Percentiles rank a stretch among this genome's conserved stretches.
Evolutionary conservation across 257 asterid genomes (phyloP).

Genomic region (Parsonsia alboflavescens): DNA sequence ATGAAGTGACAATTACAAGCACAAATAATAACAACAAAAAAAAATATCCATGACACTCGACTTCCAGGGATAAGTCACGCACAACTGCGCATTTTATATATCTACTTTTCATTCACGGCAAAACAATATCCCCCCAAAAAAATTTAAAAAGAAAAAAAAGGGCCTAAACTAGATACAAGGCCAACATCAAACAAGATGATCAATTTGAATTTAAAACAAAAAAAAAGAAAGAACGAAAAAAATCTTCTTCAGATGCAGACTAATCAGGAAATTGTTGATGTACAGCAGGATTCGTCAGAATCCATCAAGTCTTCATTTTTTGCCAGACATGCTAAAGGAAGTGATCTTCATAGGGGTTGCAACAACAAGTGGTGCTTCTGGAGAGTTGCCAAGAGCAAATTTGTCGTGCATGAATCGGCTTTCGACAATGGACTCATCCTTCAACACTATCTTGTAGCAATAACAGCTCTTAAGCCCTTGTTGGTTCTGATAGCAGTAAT

Average conservation of each 20-base stretch:
- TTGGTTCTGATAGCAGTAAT: conserved; percentile 76
- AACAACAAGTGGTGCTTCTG: conserved; percentile 94
- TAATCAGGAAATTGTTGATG: background rate
- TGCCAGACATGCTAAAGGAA: conserved; percentile 87
- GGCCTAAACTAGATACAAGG: background rate
- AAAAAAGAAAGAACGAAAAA: too few relatives aligned
- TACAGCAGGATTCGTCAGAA: background rate
- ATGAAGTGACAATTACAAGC: background rate
- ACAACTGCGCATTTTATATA: background rate
- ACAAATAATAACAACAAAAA: background rate
- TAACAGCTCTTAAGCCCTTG: conserved; percentile 99
- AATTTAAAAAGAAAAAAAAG: background rate
- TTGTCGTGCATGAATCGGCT: conserved; percentile 96
- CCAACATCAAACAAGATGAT: background rate
- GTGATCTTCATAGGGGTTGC: conserved; percentile 94
- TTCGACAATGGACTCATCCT: conserved; percentile 91
- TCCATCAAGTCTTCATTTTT: conserved; percentile 21
- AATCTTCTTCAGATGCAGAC: background rate
- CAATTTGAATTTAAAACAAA: background rate
- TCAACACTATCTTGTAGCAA: conserved; percentile 78
- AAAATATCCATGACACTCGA: background rate
- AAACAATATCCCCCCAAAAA: background rate
- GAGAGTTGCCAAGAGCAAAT: conserved; percentile 57
- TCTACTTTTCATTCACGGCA: background rate
- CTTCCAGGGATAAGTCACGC: background rate